Evolutionary conservation across 768 basidiomycete genomes (phyloP), one percentile per base, ranked within the genome.

Genomic region (Porpolomopsis calyptriformis): DNA sequence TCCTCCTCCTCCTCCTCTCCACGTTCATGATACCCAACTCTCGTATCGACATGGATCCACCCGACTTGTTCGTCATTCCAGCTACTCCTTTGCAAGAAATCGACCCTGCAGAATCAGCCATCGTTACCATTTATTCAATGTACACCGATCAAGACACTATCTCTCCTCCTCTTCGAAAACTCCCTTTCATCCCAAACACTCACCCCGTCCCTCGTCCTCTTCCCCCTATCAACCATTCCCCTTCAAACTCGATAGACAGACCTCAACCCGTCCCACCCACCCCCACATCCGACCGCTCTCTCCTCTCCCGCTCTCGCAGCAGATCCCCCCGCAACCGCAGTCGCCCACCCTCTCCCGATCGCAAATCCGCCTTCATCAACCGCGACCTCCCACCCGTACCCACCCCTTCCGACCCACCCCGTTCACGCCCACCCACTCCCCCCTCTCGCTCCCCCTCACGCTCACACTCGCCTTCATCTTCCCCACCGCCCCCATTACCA

Each of bases 51-150:
- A 43, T 43, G 42, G 42, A 43, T 16, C 18, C 42, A 12, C 42
- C 42, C 16, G 16, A 33, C 26, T 18, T 43, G 27, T 9, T 43
- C 12, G 16, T 43, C n/a, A 16, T 36, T 20, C 34, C 44, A 26
- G 33, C 33, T 34, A 36, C 44, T 8, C 36, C 44, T 20, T 16
- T 6, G 42, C 66, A 65, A 53, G 72, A 70, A 16, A 74, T 79
- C 48, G 68, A 66, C 46, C 80, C 82, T 0, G 77, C 82, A 10
- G 85, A 85, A 55, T 77, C 82, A 40, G 77, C 85, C 10, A 84
- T 89, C 57, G 78, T 82, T 58, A 80, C 83, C 44, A 89, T 90
- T 47, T 90, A 87, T 60, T 86, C 83, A 40, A 88, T 88, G 86
- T 90, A 90, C 60, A 77, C 77, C 44, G 80, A 81, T 59, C 14